Evolutionary conservation across 108 stramenopile genomes (phyloP).

Genomic region (Skeletonema grethae): DNA sequence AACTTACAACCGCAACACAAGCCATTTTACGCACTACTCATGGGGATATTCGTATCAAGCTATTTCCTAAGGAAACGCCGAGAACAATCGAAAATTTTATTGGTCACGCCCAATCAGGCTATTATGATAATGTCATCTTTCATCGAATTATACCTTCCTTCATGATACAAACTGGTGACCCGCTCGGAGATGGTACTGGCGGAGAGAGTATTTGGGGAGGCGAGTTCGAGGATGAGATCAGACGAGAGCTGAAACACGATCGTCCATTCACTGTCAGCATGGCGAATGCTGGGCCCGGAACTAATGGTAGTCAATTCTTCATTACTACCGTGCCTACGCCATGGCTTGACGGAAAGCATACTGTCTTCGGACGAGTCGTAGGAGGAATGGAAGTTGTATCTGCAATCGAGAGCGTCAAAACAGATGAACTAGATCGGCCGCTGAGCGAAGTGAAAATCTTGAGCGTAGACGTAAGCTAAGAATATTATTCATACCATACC

Average conservation of each 20-base stretch:
- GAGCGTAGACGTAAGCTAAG: conserved; percentile 80
- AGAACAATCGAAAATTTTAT: conserved; percentile 96
- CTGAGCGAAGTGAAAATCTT: conserved; percentile 91
- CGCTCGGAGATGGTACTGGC: conserved; percentile 99
- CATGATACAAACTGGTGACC: conserved; percentile 99
- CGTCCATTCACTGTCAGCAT: conserved; percentile 97
- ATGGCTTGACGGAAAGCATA: conserved; percentile 83
- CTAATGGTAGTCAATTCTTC: conserved; percentile 71
- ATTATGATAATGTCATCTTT: conserved; percentile 98
- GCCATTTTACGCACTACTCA: conserved; percentile 95
- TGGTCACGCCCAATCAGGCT: conserved; percentile 88
- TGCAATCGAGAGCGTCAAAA: conserved; percentile 92
- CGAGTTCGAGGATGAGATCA: conserved; percentile 99
- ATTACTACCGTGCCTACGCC: conserved; percentile 93
- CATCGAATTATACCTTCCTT: conserved; percentile 95
- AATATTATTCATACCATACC: not conserved
- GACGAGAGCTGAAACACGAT: conserved; percentile 67
- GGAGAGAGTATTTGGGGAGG: conserved; percentile 99
- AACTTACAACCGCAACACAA: conserved; percentile 49
- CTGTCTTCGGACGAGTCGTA: conserved; percentile 96
- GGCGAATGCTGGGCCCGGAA: conserved; percentile 94
- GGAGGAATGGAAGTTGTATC: conserved; percentile 95
- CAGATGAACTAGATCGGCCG: conserved; percentile 95
- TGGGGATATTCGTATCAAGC: conserved; percentile 93
- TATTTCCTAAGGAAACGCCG: conserved; percentile 89